Evolutionary conservation across 1,139 yeast genomes (phyloP).

Genomic region (Protomyces macrosporus): DNA sequence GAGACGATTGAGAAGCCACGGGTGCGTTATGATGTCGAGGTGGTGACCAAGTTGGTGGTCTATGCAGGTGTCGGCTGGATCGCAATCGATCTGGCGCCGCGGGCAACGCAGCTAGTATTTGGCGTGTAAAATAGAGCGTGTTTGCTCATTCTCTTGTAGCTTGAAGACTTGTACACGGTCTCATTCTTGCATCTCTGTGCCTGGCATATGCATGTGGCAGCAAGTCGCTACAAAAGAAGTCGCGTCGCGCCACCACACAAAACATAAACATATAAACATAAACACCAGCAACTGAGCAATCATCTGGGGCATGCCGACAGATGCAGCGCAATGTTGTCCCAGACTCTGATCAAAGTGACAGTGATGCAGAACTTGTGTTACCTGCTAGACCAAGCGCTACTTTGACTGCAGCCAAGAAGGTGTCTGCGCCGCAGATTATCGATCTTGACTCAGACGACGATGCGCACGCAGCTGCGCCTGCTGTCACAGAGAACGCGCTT

Average conservation of each 20-base stretch:
- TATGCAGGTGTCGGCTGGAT: constrained; percentile 64
- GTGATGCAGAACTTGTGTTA: not conserved
- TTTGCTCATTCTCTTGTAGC: not conserved
- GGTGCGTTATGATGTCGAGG: constrained; percentile 64
- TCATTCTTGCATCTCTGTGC: too few relatives aligned
- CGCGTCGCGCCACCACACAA: too few relatives aligned
- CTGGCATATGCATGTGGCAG: too few relatives aligned
- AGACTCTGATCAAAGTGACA: not conserved
- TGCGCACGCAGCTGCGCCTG: not conserved
- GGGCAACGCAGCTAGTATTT: constrained; percentile 5
- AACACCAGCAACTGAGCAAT: too few relatives aligned
- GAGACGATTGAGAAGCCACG: constrained; percentile 42
- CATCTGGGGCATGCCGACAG: not conserved
- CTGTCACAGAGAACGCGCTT: not conserved
- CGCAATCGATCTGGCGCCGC: constrained; percentile 24
- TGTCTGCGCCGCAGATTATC: not conserved
- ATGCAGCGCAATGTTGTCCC: not conserved
- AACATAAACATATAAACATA: too few relatives aligned
- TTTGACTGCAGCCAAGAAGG: too few relatives aligned
- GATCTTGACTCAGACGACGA: not conserved
- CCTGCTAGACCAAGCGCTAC: too few relatives aligned
- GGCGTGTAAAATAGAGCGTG: not conserved
- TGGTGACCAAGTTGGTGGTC: constrained; percentile 63
- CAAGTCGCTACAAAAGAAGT: too few relatives aligned
- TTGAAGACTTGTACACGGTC: not conserved